Base-by-base conservation (phyloP, 2,329 filamentous ascomycete species). In the Stachybotrys elegans region DNA sequence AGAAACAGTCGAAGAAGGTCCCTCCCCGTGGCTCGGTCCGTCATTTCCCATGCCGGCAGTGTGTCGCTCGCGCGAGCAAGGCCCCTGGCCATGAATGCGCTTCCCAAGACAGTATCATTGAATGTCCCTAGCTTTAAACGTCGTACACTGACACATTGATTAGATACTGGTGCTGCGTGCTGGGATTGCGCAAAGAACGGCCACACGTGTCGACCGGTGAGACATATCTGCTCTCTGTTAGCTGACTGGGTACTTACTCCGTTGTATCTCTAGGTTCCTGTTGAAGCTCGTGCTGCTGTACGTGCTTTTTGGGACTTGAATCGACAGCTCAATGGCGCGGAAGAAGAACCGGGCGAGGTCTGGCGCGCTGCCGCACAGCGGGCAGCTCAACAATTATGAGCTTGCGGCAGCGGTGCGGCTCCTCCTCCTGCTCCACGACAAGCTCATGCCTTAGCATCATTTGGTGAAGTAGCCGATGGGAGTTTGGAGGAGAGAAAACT, bases 291-390 rank as follows among this genome's bases (percentile, higher is more conserved):
- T 21, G 35, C 35, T 37, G 35, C 35, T 37, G 35, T 37, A 37
- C 35, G 35, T 37, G 17, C 35, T n/a, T 37, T 37, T 37, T 37
- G 35, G 35, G 35, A 37, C 11, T n/a, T 37, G 35, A 37, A 37
- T 22, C 35, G 35, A n/a, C 35, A 21, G 35, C 35, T 37, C 17
- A 37, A 22, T n/a, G 35, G 20, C 17, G 17, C 35, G 17, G 35
- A 37, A 6, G 35, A 19, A 12, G 35, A 37, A 19, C 35, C 35
- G 35, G 20, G 17, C 17, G 35, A 37, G 9, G 35, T 21, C 35
- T 37, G 35, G 35, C 35, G 35, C 7, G 17, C 35, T 37, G 35
- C 35, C 35, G 35, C 35, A 37, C 35, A 37, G 35, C 35, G 35
- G 11, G 35, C 35, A 37, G 35, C 35, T 19, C 35, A 37, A 37